These are phyloP conservation scores for Thinopyrum elongatum DNA, from an alignment of 176 grass and related monocot genomes.

Conservation along the genomic window DNA sequence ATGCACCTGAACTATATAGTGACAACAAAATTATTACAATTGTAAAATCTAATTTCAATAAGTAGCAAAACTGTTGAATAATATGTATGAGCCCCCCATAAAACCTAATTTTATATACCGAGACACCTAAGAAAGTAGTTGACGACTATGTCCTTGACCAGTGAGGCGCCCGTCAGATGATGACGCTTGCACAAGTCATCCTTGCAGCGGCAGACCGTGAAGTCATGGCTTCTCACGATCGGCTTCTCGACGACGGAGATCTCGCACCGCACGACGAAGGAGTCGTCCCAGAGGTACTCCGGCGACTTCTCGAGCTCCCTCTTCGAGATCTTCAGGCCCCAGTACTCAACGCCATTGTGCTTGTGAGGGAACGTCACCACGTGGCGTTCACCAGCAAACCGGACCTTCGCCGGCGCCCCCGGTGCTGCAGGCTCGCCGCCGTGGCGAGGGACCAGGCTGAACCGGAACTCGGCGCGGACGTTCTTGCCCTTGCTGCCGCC, in stretches of 20 bases:
- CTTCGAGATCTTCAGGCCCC: not conserved
- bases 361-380: not conserved
- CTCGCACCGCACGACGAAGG: conserved; percentile 1
- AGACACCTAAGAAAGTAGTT: not conserved
- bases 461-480: not conserved
- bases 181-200: not conserved
- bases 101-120: not conserved
- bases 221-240: not conserved
- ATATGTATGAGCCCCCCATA: not conserved
- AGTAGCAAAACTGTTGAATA: no score
- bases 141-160: not conserved
- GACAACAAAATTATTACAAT: not conserved
- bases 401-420: not conserved
- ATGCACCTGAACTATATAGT: not conserved
- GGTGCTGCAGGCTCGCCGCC: not conserved
- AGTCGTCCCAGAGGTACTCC: conserved; percentile 5
- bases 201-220: not conserved
- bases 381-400: not conserved
- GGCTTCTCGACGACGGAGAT: not conserved
- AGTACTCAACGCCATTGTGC: not conserved
- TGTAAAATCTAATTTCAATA: no score
- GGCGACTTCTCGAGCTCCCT: not conserved
- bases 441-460: not conserved
- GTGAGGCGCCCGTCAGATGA: not conserved
- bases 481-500: not conserved